Base-by-base conservation (phyloP, 1,284 basidiomycete genomes). In the Rhizopogon parksii region DNA sequence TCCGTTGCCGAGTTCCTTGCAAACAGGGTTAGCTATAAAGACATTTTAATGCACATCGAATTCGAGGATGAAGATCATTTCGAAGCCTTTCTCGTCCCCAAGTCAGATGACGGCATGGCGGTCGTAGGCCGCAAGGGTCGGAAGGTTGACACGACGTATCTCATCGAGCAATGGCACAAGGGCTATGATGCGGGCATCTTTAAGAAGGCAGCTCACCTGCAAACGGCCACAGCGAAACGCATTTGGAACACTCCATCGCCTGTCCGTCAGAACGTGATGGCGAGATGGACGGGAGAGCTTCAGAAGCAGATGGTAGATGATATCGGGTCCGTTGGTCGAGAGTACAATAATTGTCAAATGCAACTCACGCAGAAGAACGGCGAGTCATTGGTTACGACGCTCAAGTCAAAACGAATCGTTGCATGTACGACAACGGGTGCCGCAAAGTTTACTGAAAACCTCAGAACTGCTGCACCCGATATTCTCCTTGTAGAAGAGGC, bases 401-500 rank as follows among this genome's bases (percentile, higher is more conserved):
- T 82, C 11, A 55, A 54, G 8, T 60, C 37, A 37, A 79, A 77
- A 60, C 67, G 74, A 6, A 75, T 83, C 50, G 76, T 83, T 21
- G 80, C 72, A 2, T 82, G 79, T 53, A 83, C 80, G 0, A 81
- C 80, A 0, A 82, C 79, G 0, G 80, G 69, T 1, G 80, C 80
- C 0, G 79, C 80, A 0, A 82, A 76, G 58, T 80, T 78, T 56
- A 65, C 65, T 4, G 63, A 70, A 12, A 63, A 64, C 11, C 70
- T 82, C 9, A 69, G 68, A 21, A 66, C 65, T 0, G 75, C 72
- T 1, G 56, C 59, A 3, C 76, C 79, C 0, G 68, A 70, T 5
- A 68, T 82, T 1, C 58, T 83, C 1, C 64, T 83, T 1, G 78
- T 82, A 0, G 80, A 83, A 56, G 80, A 83, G 58, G 80, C 80